Base-by-base conservation (phyloP, 2,329 filamentous ascomycete species). In the Karstenula rhodostoma region DNA sequence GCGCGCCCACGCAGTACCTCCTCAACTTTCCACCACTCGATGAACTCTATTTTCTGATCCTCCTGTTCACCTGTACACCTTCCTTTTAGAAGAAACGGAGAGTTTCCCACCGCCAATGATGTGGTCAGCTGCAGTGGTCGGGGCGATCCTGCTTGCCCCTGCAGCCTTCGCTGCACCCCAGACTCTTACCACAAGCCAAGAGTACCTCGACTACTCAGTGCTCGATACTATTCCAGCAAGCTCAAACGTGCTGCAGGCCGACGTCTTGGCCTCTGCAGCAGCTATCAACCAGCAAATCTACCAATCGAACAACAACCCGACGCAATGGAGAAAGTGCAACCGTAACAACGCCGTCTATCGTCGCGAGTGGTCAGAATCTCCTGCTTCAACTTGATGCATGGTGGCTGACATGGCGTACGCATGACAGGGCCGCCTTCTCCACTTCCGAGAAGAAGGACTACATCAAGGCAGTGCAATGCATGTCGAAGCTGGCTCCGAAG, bases 341-440 rank as follows among this genome's bases (percentile, higher is more conserved):
- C 62, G 79, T 4, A 55, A 69, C 12, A 83, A 79, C 59, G 76
- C 77, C 12, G 68, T 70, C 17, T 67, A 81, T 5, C 73, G 82
- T 44, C 73, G 73, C 55, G 81, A 84, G 72, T 84, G 82, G 82
- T 80, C 55, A 44, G 61, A 51, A 12, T 6, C 19, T 3, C 22
- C 25, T 37, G 6, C 4, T 46, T 43, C 27, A 13, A 22, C 4
- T 6, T 0, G 1, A 46, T 15, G 15, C 12, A 8, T 32, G 13
- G 15, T 27, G 23, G 32, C 60, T 69, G 25, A 71, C 50, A 27
- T 25, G 23, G 27, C 57, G 66, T 29, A 70, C 48, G 23, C 32
- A 29, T 17, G 12, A 19, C 19, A 73, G 69, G 70, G 63, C 68
- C 9, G 63, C 67, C 1, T 73, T 75, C 35, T 65, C 70, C 2